phyloP scores from a whole-genome alignment of 2,329 filamentous ascomycete species.

The Ceratocystis colombiana region DNA sequence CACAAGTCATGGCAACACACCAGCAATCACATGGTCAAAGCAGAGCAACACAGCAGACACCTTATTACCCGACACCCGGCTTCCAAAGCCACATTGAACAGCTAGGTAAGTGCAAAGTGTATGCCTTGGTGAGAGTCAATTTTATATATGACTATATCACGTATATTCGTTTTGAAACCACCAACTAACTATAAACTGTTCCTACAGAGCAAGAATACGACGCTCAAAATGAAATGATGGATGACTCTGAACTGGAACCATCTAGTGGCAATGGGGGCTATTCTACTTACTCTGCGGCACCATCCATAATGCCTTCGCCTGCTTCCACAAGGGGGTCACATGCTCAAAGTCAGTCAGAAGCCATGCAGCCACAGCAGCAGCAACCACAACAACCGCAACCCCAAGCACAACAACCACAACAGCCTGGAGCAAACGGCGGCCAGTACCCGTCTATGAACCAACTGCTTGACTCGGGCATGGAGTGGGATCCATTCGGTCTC shows the following conservation, averaged over 20 bases:
- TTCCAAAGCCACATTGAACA: constrained; percentile 94
- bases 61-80: constrained; percentile 67
- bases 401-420: constrained; percentile 27
- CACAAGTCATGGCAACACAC: constrained; percentile 19
- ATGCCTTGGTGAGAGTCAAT: too few species aligned
- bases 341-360: constrained; percentile 22
- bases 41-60: constrained; percentile 31
- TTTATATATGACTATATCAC: neutral
- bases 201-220: constrained; percentile 93
- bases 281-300: constrained; percentile 34
- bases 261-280: constrained; percentile 53
- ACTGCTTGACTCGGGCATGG: constrained; percentile 66
- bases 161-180: constrained; percentile 42
- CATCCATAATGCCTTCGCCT: constrained; percentile 37
- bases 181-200: constrained; percentile 51
- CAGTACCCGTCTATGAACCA: constrained; percentile 55
- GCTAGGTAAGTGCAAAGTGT: constrained; percentile 72
- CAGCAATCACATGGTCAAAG: constrained; percentile 23
- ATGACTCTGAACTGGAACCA: constrained; percentile 61
- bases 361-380: constrained; percentile 32
- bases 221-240: constrained; percentile 76
- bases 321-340: constrained; percentile 38
- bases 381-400: constrained; percentile 31
- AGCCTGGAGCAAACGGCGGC: constrained; percentile 27
- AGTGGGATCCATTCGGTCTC: constrained; percentile 87